Base-by-base conservation (phyloP, 805 yeast genomes). In the Candida manassasensis region DNA sequence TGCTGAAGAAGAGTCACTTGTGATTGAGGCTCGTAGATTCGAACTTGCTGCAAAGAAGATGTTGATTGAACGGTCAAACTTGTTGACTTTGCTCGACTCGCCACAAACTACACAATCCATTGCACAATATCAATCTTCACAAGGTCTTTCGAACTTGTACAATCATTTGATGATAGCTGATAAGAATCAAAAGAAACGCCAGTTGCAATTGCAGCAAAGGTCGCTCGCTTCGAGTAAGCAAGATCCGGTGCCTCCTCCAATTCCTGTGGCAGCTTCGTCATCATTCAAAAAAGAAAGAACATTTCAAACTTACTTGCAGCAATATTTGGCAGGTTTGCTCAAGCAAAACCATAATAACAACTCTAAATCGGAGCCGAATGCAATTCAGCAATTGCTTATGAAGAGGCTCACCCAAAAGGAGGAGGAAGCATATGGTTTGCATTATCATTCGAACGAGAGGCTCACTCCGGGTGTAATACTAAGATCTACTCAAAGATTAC, bases 1-100 rank as follows among this genome's bases (percentile, higher is more conserved):
- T 29, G 97, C 97, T 0, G 98, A 93, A 62, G 99, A 93, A 54
- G 97, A 93, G 56, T 87, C 95, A 0, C 67, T 93, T 33, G 85
- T 93, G 8, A 80, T 90, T 19, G 98, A 93, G 55, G 94, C 97
- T 2, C 75, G 95, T 32, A 80, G 90, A 44, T 85, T 93, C 43
- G 97, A 93, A 53, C 75, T 87, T 38, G 85, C 95, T 2, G 95
- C 97, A 0, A 89, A 87, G 63, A 84, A 85, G 56, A 84, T 90
- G 69, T 70, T 88, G 35, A 63, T 71, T 32, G 98, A 93, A 55
- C 72, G 98, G 45, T 81, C 86, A 2, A 80, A 84, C 33, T 58
- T 93, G 22, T 63, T 93, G 29, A 78, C 84, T 16, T 63, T 89
- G 19, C 67, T 93, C 38, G 97, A 93, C 52, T 81, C 95, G 1